Conservation (phyloP, 108 stramenopile species). For the Asterionellopsis glacialis region DNA sequence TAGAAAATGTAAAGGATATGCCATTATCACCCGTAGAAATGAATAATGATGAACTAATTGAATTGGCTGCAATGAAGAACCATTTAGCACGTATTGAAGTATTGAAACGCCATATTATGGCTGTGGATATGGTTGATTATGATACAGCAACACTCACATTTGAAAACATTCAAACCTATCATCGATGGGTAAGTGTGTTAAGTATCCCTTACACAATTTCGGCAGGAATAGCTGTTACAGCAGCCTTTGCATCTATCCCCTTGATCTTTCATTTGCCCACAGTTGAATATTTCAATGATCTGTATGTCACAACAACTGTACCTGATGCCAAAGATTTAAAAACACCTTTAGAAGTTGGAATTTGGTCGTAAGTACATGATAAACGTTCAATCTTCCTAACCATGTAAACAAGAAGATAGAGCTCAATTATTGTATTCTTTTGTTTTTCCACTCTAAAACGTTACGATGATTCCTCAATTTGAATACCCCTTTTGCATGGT, state of each 20-base stretch:
- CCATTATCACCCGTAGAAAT: constrained; percentile 28
- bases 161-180: constrained; percentile 42
- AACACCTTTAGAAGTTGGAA: constrained; percentile 69
- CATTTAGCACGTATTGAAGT: constrained; percentile 44
- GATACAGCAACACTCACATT: constrained; percentile 28
- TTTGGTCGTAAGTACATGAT: constrained; percentile 19
- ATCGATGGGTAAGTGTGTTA: constrained; percentile 15
- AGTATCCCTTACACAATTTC: constrained; percentile 68
- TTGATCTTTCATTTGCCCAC: constrained; percentile 66
- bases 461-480: too few relatives aligned
- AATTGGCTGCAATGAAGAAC: constrained; percentile 39
- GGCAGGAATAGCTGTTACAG: constrained; percentile 38
- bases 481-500: too few relatives aligned
- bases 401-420: too few relatives aligned
- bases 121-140: constrained; percentile 34
- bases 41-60: constrained; percentile 45
- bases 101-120: constrained; percentile 62
- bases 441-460: too few relatives aligned
- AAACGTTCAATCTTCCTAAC: too few relatives aligned
- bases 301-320: constrained; percentile 78
- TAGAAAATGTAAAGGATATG: constrained; percentile 27
- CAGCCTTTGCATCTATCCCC: constrained; percentile 56
- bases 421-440: too few relatives aligned
- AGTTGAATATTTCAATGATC: constrained; percentile 78
- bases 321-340: constrained; percentile 78